These are phyloP conservation scores for Aureobasidium sp. DNA, from an alignment of 2,329 filamentous ascomycete species.

Conservation along the genomic window DNA sequence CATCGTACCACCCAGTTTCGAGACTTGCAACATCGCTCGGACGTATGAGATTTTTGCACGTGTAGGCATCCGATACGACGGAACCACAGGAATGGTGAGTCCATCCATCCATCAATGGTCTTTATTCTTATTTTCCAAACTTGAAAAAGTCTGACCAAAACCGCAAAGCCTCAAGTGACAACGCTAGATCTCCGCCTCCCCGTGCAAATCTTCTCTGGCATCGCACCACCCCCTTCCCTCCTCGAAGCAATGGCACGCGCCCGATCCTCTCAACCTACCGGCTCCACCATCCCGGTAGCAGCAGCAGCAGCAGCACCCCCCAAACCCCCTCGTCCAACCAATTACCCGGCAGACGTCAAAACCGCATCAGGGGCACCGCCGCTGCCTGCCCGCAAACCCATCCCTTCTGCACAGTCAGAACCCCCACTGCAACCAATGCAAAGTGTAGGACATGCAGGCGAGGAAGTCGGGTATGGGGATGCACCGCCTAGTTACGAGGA, in stretches of 20 bases:
- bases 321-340: background rate
- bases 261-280: too few relatives aligned
- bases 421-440: background rate
- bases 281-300: too few relatives aligned
- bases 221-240: slow-evolving; percentile 70
- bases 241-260: slow-evolving; percentile 53
- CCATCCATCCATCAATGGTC: background rate
- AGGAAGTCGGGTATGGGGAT: slow-evolving; percentile 49
- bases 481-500: slow-evolving; percentile 95
- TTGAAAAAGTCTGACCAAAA: too few relatives aligned
- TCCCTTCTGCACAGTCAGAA: background rate
- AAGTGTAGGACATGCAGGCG: background rate
- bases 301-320: slow-evolving; percentile 23
- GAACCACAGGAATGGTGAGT: background rate
- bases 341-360: background rate
- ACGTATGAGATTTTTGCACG: slow-evolving; percentile 78
- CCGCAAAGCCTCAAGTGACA: slow-evolving; percentile 59
- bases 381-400: slow-evolving; percentile 6
- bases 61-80: slow-evolving; percentile 65
- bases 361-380: slow-evolving; percentile 5
- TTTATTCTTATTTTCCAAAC: background rate
- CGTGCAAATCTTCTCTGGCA: slow-evolving; percentile 79
- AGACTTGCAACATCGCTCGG: slow-evolving; percentile 78
- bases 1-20: slow-evolving; percentile 79
- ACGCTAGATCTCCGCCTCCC: slow-evolving; percentile 72